These are phyloP conservation scores for Pyrus hybrid DNA, from an alignment of 331 rosid species.

Conservation along the genomic window DNA sequence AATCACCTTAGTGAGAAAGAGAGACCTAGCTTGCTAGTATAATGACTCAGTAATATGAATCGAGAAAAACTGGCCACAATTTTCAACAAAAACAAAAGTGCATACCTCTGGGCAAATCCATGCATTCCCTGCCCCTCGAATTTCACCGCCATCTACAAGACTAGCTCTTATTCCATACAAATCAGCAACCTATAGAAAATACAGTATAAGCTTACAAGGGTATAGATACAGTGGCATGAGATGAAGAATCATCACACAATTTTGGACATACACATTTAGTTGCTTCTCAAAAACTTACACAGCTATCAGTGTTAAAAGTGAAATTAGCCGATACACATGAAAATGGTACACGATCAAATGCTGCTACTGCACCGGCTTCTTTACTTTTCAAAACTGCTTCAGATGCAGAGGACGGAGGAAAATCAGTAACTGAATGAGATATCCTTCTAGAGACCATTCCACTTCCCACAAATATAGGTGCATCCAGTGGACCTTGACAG, in stretches of 20 bases:
- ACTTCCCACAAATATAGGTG: conserved; percentile 92
- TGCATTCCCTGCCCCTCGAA: conserved; percentile 96
- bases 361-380: conserved; percentile 93
- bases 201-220: conserved; percentile 14
- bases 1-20: not conserved
- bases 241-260: conserved; percentile 2
- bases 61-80: not conserved
- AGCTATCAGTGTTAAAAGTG: conserved; percentile 80
- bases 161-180: conserved; percentile 84
- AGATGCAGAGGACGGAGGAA: conserved; percentile 62
- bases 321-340: conserved; percentile 90
- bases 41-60: not conserved
- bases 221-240: conserved; percentile 10
- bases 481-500: conserved; percentile 88
- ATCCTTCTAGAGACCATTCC: conserved; percentile 86
- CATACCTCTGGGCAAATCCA: conserved; percentile 96
- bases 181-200: conserved; percentile 65
- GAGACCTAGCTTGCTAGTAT: not conserved
- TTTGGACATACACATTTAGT: conserved; percentile 3
- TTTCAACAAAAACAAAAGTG: conserved; percentile 8
- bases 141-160: conserved; percentile 96
- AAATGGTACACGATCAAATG: conserved; percentile 80
- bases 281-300: conserved; percentile 48
- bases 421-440: conserved; percentile 41
- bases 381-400: conserved; percentile 71